Evolutionary conservation across 371 early-diverging fungal species (phyloP), one percentile per base, ranked within the genome.

Genomic region (Apophysomyces sp.): DNA sequence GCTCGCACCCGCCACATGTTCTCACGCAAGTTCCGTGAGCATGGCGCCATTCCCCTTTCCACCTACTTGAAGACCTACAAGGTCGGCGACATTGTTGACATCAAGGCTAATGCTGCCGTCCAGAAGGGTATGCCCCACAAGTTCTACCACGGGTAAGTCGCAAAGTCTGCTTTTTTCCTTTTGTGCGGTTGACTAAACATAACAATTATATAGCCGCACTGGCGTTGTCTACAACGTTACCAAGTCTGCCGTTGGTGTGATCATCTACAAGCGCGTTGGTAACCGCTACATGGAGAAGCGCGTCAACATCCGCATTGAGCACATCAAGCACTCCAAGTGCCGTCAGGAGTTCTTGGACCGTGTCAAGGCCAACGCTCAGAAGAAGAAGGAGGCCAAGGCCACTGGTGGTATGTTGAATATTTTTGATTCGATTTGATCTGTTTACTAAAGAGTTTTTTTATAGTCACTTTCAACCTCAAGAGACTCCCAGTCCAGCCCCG

Each of bases 91-190:
- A 44, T 44, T 44, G 49, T 44, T 21, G 49, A 44, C 49, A 44
- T 44, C 49, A 44, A 44, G 49, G 49, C 79, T 69, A 83, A 86
- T 69, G 86, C 82, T 76, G 95, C 99, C 67, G 86, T 99, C 76
- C 99, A 99, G 84, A 98, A 98, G 93, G 99, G 99, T 84, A 97
- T 99, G 98, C 99, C 99, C 74, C 99, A 99, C 96, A 99, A 98
- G 90, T 98, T 92, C 93, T 99, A 98, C 92, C 99, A 99, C 85
- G 99, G 99, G 87, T 91, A 87, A 74, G 81, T 73, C 44, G 36
- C 13, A 34, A 11, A 0, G 34, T 13, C 8, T n/a, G 16, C 16
- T 37, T 5, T 2, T 37, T 3, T 37, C n/a, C n/a, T 37, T 37
- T 2, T 13, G n/a, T 11, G n/a, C 11, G 11, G 37, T 13, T 37